Evolutionary conservation across 2,329 filamentous ascomycete genomes (phyloP).

Genomic region (Diaporthe sp.): DNA sequence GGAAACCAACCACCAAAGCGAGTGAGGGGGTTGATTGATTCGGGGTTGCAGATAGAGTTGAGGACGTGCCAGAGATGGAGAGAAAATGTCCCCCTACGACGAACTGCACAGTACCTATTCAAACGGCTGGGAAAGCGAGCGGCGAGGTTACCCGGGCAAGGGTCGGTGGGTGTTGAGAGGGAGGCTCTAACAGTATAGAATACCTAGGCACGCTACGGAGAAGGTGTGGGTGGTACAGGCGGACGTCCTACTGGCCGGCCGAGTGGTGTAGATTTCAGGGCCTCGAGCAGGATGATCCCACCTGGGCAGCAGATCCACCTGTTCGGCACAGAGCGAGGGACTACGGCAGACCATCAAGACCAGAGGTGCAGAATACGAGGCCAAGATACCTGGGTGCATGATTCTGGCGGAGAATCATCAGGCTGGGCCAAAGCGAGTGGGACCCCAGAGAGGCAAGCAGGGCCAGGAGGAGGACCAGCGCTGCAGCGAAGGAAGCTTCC

Average conservation of each 20-base stretch:
- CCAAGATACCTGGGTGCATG: conserved; percentile 25
- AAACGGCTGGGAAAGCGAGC: conserved; percentile 21
- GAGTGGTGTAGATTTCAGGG: conserved; percentile 29
- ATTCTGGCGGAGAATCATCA: conserved; percentile 30
- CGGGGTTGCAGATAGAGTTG: conserved; percentile 26
- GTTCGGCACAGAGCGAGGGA: conserved; percentile 25
- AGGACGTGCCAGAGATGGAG: conserved; percentile 38
- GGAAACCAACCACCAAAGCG: conserved; percentile 66
- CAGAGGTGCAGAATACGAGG: conserved; percentile 38
- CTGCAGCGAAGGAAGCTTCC: conserved; percentile 8
- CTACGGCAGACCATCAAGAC: conserved; percentile 32
- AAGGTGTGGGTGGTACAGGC: conserved; percentile 19
- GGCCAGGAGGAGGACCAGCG: conserved; percentile 8
- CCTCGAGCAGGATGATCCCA: conserved; percentile 31
- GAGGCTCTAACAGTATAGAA: not conserved
- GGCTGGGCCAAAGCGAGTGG: conserved; percentile 6
- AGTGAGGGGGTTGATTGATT: conserved; percentile 63
- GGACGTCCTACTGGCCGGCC: conserved; percentile 16
- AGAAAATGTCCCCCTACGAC: conserved; percentile 20
- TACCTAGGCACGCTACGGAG: not conserved
- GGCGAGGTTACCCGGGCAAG: conserved; percentile 10
- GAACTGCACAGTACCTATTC: conserved; percentile 23
- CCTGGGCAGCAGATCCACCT: conserved; percentile 17
- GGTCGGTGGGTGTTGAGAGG: not conserved
- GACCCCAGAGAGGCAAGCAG: conserved; percentile 19